Evolutionary conservation across 768 basidiomycete species (phyloP).

Genomic region (Tephrocybe sp.): DNA sequence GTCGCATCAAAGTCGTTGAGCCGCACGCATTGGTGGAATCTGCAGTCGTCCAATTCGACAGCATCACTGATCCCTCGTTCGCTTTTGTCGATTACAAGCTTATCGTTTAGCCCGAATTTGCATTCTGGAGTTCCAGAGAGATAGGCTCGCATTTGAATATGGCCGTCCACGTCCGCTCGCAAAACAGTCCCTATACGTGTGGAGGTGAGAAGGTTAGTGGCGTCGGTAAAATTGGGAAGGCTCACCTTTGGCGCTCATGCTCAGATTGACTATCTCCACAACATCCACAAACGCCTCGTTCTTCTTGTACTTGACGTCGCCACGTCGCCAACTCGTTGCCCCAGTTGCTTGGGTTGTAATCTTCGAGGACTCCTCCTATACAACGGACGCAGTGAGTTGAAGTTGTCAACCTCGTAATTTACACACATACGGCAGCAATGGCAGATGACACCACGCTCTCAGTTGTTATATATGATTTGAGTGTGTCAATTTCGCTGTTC

Average conservation of each 20-base stretch:
- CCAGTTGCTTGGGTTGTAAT: constrained; percentile 98
- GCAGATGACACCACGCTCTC: constrained; percentile 89
- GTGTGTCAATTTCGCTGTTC: constrained; percentile 96
- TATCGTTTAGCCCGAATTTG: constrained; percentile 98
- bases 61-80: constrained; percentile 67
- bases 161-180: constrained; percentile 96
- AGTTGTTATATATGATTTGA: constrained; percentile 97
- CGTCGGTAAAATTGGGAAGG: not conserved
- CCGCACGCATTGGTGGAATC: constrained; percentile 98
- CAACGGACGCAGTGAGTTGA: not conserved
- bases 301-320: constrained; percentile 98
- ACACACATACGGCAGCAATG: constrained; percentile 69
- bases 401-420: constrained; percentile 1
- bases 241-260: constrained; percentile 95
- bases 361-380: constrained; percentile 93
- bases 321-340: constrained; percentile 91
- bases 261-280: constrained; percentile 92
- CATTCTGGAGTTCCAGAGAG: constrained; percentile 96
- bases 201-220: not conserved
- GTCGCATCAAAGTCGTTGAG: constrained; percentile 93
- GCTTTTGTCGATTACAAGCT: constrained; percentile 92
- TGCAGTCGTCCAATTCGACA: constrained; percentile 96
- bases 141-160: constrained; percentile 98
- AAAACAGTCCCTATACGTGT: constrained; percentile 68
- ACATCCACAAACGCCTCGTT: constrained; percentile 99